Evolutionary conservation across 1,284 basidiomycete genomes (phyloP).

Genomic region (Sporisorium graminicola): DNA sequence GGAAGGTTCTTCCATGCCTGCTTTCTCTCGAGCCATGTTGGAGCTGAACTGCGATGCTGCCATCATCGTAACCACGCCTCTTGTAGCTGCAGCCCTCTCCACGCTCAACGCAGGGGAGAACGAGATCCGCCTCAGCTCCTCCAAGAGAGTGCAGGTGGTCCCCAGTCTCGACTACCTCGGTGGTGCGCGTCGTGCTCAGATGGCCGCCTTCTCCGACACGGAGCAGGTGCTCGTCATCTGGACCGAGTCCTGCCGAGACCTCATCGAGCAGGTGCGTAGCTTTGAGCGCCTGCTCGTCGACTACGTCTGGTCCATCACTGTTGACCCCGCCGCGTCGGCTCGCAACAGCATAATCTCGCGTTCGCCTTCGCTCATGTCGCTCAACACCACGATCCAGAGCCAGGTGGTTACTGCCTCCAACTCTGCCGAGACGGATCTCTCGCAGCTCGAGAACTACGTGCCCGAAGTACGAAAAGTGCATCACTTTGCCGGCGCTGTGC

Average conservation of each 20-base stretch:
- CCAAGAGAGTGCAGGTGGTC: constrained; percentile 47
- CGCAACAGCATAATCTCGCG: constrained; percentile 37
- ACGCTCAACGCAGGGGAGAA: constrained; percentile 65
- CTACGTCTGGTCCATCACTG: constrained; percentile 76
- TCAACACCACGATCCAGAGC: constrained; percentile 26
- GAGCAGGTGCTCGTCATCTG: constrained; percentile 81
- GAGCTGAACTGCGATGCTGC: constrained; percentile 82
- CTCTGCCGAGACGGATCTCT: constrained; percentile 15
- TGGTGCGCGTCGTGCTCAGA: constrained; percentile 82
- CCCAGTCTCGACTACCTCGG: constrained; percentile 76
- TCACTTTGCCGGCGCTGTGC: constrained; percentile 25
- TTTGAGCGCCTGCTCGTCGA: constrained; percentile 83
- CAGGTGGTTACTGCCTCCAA: constrained; percentile 16
- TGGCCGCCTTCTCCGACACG: constrained; percentile 84
- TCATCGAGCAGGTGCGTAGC: constrained; percentile 70
- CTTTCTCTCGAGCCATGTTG: constrained; percentile 74
- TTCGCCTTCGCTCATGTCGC: constrained; percentile 31
- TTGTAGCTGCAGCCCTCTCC: constrained; percentile 79
- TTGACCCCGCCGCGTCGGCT: constrained; percentile 26
- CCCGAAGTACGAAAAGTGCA: constrained; percentile 20
- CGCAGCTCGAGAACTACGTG: constrained; percentile 20
- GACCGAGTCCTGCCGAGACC: constrained; percentile 77
- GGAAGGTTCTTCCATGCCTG: constrained; percentile 29
- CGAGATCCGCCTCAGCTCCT: constrained; percentile 45
- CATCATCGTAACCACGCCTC: constrained; percentile 81